phyloP scores from a whole-genome alignment of 108 stramenopile genomes.

The Seminavis robusta region DNA sequence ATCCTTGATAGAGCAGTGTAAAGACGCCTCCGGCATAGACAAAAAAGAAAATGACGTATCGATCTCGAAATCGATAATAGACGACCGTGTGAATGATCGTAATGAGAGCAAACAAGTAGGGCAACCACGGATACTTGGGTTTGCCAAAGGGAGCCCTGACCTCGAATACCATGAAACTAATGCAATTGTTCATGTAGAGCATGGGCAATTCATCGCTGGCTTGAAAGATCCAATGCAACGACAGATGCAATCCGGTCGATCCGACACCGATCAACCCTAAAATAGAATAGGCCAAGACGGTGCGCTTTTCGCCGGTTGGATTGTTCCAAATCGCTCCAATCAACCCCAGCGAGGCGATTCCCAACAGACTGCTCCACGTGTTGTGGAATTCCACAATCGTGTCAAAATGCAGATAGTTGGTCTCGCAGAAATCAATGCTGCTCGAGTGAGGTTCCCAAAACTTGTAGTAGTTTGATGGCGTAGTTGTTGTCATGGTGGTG shows the following conservation, averaged over 20 bases:
- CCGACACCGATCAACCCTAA: conserved; percentile 33
- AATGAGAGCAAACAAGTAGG: conserved; percentile 3
- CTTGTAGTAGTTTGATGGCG: too few relatives aligned
- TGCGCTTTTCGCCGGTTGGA: conserved; percentile 30
- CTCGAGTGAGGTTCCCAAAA: conserved; percentile 37
- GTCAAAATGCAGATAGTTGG: conserved; percentile 28
- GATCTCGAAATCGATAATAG: conserved; percentile 30
- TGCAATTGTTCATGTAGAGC: conserved; percentile 22
- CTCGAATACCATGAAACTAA: conserved; percentile 7
- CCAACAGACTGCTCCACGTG: conserved; percentile 24
- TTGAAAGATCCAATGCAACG: conserved; percentile 33
- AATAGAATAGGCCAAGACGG: conserved; percentile 15
- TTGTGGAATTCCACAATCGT: conserved; percentile 38
- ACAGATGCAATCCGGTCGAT: conserved; percentile 31
- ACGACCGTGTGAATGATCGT: conserved; percentile 19
- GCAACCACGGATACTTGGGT: conserved; percentile 20
- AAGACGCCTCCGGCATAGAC: neutral
- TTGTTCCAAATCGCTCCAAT: conserved; percentile 19
- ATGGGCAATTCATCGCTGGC: conserved; percentile 34
- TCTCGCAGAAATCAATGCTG: conserved; percentile 42
- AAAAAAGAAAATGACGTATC: conserved; percentile 28
- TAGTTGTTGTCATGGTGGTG: too few relatives aligned
- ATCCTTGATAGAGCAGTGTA: conserved; percentile 1
- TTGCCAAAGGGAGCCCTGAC: conserved; percentile 9
- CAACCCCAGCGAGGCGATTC: conserved; percentile 20